Evolutionary conservation across 208 protist genomes (phyloP).

Genomic region (Angomonas deanei): DNA sequence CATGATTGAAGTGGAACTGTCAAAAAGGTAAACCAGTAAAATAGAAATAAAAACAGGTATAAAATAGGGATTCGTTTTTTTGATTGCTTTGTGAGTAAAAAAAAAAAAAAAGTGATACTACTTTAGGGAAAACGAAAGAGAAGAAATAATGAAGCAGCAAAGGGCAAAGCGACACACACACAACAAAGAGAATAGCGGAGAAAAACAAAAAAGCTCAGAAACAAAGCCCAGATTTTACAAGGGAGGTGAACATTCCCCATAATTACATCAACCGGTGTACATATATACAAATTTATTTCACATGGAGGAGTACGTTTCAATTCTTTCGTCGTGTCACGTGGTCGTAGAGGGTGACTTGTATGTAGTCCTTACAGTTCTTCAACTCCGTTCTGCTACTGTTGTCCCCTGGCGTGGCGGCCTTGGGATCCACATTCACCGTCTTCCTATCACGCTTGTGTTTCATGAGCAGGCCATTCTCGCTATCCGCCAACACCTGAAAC

Average conservation of each 20-base stretch:
- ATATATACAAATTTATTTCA: too few species aligned
- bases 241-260: too few species aligned
- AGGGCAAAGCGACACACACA: too few species aligned
- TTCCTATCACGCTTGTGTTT: constrained; percentile 98
- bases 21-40: neutral
- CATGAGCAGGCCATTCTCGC: constrained; percentile 94
- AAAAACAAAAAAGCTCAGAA: neutral
- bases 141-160: constrained; percentile 1
- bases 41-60: neutral
- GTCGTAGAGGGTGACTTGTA: constrained; percentile 93
- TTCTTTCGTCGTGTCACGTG: constrained; percentile 90
- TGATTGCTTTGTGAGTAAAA: too few species aligned
- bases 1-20: neutral
- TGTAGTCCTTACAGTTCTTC: constrained; percentile 91
- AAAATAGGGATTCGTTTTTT: too few species aligned
- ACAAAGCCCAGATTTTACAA: neutral
- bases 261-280: neutral
- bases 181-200: too few species aligned
- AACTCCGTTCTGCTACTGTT: constrained; percentile 92
- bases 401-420: constrained; percentile 83
- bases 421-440: constrained; percentile 96
- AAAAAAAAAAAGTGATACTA: neutral
- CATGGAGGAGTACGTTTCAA: too few species aligned
- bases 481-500: constrained; percentile 97
- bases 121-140: neutral